phyloP scores from a whole-genome alignment of 441 rosid species.

The Pelargonium cotyledonis region DNA sequence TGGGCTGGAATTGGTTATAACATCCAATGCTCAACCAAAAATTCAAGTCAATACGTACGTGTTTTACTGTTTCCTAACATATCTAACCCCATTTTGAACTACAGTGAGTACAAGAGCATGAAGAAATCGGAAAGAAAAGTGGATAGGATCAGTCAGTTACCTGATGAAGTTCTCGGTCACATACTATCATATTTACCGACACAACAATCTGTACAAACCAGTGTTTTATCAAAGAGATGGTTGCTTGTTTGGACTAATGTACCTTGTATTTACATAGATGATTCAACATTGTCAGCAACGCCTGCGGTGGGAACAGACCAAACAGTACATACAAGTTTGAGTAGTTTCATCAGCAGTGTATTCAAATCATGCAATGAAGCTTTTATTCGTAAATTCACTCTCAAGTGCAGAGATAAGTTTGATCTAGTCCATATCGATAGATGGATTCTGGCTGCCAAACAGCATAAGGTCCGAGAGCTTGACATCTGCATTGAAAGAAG shows the following conservation, averaged over 20 bases:
- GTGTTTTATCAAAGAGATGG: neutral
- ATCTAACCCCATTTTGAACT: too few relatives aligned
- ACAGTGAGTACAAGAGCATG: too few relatives aligned
- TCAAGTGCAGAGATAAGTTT: neutral
- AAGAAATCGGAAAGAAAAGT: neutral
- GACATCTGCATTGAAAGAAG: neutral
- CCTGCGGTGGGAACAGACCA: too few relatives aligned
- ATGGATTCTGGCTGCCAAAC: neutral
- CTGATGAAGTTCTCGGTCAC: neutral
- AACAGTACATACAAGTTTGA: neutral
- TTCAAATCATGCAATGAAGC: neutral
- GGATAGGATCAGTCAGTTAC: neutral
- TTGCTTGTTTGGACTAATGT: neutral
- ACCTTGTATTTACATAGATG: neutral
- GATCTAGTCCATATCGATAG: neutral
- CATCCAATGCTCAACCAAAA: too few relatives aligned
- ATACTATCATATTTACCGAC: neutral
- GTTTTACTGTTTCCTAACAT: too few relatives aligned
- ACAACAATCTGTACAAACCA: neutral
- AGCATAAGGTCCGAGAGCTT: neutral
- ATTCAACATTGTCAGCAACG: too few relatives aligned
- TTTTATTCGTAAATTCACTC: neutral
- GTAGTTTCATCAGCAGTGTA: neutral
- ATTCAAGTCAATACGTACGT: too few relatives aligned
- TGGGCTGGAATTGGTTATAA: too few relatives aligned